Evolutionary conservation across 78 protist species (phyloP).

Genomic region (Planoprotostelium fungivorum): DNA sequence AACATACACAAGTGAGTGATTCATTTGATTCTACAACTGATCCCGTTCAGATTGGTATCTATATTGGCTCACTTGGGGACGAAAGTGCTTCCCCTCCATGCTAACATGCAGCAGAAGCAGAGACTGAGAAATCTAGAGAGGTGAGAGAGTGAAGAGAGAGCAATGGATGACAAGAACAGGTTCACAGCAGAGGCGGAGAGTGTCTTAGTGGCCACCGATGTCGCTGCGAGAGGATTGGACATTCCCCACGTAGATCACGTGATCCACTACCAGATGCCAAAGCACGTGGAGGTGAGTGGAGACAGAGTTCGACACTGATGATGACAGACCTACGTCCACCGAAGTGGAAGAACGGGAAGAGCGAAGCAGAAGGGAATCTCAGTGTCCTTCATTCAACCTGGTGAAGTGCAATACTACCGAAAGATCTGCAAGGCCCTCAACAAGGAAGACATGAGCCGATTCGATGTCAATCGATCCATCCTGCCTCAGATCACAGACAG

Average conservation of each 20-base stretch:
- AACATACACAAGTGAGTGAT: neutral
- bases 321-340: constrained; percentile 82
- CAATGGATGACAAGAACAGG: neutral
- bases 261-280: constrained; percentile 94
- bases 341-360: constrained; percentile 97
- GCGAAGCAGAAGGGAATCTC: constrained; percentile 38
- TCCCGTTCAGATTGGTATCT: neutral
- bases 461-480: neutral
- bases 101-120: constrained; percentile 80
- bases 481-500: neutral
- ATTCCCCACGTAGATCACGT: constrained; percentile 93
- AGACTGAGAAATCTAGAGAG: constrained; percentile 65
- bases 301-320: neutral
- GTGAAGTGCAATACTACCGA: neutral
- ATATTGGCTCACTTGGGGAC: constrained; percentile 70
- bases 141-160: neutral
- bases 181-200: constrained; percentile 15
- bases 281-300: constrained; percentile 47
- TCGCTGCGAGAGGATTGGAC: constrained; percentile 95
- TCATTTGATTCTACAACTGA: neutral
- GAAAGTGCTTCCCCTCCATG: constrained; percentile 82
- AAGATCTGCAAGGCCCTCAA: neutral
- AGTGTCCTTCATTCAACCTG: neutral
- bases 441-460: neutral
- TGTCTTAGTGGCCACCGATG: constrained; percentile 89